These are phyloP conservation scores for Biscogniauxia marginata DNA, from an alignment of 2,329 filamentous ascomycete genomes.

Conservation along the genomic window DNA sequence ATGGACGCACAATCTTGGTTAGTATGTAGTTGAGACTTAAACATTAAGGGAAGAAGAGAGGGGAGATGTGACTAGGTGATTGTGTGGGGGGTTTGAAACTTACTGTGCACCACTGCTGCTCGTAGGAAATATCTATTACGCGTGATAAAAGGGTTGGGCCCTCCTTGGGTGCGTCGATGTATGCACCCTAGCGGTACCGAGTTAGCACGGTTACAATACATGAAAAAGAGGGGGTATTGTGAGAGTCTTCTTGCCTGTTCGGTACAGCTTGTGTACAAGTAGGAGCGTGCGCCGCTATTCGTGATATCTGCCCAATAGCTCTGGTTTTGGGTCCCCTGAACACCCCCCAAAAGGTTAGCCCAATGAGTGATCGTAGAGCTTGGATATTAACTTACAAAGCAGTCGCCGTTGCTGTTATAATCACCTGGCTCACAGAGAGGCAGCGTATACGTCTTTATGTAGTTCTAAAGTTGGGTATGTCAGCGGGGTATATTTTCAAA, in stretches of 20 bases:
- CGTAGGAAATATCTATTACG: slow-evolving; percentile 47
- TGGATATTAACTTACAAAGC: slow-evolving; percentile 39
- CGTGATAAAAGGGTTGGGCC: slow-evolving; percentile 47
- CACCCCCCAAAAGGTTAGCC: too few relatives aligned
- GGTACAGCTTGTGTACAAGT: slow-evolving; percentile 49
- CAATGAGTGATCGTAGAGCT: not conserved
- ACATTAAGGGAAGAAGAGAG: not conserved
- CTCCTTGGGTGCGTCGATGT: slow-evolving; percentile 44
- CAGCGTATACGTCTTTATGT: slow-evolving; percentile 45
- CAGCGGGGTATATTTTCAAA: slow-evolving; percentile 5
- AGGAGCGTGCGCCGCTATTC: slow-evolving; percentile 42
- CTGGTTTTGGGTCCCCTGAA: slow-evolving; percentile 33
- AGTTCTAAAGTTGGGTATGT: slow-evolving; percentile 31
- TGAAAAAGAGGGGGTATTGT: not conserved
- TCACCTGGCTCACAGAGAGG: slow-evolving; percentile 41
- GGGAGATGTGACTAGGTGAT: not conserved
- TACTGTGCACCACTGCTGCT: slow-evolving; percentile 51
- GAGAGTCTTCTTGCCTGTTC: slow-evolving; percentile 34
- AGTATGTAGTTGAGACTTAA: too few relatives aligned
- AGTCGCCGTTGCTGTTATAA: slow-evolving; percentile 39
- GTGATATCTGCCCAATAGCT: slow-evolving; percentile 43
- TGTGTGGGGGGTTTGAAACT: not conserved
- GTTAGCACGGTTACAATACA: slow-evolving; percentile 1
- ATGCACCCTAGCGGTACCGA: slow-evolving; percentile 36
- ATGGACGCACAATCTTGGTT: not conserved